Conservation (phyloP, 1,139 yeast genomes). For the Wickerhamomyces sp. region DNA sequence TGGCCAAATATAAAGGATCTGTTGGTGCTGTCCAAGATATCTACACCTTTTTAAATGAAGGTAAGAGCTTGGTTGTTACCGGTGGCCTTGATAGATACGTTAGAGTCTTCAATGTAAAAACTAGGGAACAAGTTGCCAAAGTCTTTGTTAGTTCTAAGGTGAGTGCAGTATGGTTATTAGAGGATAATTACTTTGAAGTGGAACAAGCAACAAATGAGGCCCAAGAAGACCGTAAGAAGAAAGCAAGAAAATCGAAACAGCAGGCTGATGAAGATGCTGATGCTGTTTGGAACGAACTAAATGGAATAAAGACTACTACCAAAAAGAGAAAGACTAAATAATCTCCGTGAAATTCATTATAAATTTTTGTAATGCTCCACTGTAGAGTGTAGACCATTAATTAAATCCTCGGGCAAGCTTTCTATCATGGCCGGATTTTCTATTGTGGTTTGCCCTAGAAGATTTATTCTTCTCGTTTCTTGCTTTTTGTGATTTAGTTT, state of each 20-base stretch:
- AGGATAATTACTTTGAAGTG: conserved; percentile 23
- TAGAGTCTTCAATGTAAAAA: conserved; percentile 61
- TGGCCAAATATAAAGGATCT: conserved; percentile 43
- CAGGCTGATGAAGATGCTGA: conserved; percentile 27
- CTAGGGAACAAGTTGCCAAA: conserved; percentile 61
- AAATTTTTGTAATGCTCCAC: not conserved
- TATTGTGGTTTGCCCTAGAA: conserved; percentile 55
- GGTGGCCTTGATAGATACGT: conserved; percentile 89
- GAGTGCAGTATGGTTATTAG: conserved; percentile 49
- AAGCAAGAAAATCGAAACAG: conserved; percentile 19
- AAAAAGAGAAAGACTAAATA: conserved; percentile 20
- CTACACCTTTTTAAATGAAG: conserved; percentile 16
- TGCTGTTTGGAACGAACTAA: conserved; percentile 24
- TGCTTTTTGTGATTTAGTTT: conserved; percentile 32
- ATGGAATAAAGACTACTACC: conserved; percentile 14
- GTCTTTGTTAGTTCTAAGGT: conserved; percentile 75
- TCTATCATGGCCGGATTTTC: conserved; percentile 57
- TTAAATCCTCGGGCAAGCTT: conserved; percentile 36
- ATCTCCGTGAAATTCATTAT: not conserved
- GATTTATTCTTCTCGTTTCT: conserved; percentile 55
- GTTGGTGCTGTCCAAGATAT: conserved; percentile 39
- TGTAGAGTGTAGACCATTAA: conserved; percentile 1
- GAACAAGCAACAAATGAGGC: conserved; percentile 32
- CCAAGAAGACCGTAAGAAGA: conserved; percentile 23
- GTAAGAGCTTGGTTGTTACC: conserved; percentile 35